Evolutionary conservation across 345 rosid genomes (phyloP).

Genomic region (Eutrema yunnanense): DNA sequence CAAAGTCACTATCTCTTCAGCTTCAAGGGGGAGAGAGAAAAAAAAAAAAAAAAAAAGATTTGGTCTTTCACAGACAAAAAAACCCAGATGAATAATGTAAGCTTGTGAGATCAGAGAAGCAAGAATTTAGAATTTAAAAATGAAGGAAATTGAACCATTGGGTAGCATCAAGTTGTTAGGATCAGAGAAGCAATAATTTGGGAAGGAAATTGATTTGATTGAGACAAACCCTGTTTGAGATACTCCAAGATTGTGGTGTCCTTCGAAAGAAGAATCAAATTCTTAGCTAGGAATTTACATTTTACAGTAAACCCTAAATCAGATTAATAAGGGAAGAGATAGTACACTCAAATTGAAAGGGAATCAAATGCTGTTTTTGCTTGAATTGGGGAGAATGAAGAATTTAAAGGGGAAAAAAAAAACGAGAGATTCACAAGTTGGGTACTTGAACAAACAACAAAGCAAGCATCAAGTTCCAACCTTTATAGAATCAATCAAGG

Average conservation of each 20-base stretch:
- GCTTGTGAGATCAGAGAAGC: constrained; percentile 38
- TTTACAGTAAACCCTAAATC: constrained; percentile 38
- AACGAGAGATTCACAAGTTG: constrained; percentile 35
- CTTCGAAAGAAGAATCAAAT: constrained; percentile 45
- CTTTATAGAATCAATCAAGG: constrained; percentile 45
- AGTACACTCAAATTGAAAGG: constrained; percentile 34
- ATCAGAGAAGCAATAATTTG: constrained; percentile 16
- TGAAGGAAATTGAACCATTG: constrained; percentile 5
- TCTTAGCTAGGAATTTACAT: constrained; percentile 32
- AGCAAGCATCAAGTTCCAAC: constrained; percentile 61
- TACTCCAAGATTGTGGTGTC: constrained; percentile 42
- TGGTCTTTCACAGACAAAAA: background rate
- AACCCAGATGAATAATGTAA: background rate
- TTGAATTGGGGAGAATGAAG: constrained; percentile 29
- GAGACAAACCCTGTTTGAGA: constrained; percentile 40
- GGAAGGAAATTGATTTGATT: background rate
- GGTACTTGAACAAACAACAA: constrained; percentile 42
- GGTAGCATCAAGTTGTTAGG: constrained; percentile 4
- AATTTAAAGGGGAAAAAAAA: background rate
- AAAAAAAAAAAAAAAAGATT: background rate
- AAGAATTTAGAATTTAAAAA: constrained; percentile 10
- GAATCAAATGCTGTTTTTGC: constrained; percentile 66
- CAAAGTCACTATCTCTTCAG: constrained; percentile 34
- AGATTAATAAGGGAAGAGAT: constrained; percentile 27
- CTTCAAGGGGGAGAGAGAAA: constrained; percentile 10